Percentiles rank a stretch among this genome's conserved stretches.
Conservation (phyloP, 179 eudicot species). For the Carnegiea gigantea region DNA sequence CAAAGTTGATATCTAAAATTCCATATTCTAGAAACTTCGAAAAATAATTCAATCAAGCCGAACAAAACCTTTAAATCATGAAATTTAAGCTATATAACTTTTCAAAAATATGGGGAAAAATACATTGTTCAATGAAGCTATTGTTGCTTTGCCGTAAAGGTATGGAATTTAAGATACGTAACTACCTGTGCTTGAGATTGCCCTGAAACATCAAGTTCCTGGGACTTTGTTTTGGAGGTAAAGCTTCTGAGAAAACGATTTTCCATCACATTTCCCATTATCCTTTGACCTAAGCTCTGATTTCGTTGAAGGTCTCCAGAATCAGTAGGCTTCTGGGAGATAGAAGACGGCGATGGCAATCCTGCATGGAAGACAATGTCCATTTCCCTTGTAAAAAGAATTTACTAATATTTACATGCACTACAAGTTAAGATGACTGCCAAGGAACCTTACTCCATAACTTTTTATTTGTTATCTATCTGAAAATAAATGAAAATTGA, state of each 20-base stretch:
- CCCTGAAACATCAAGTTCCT: constrained; percentile 52
- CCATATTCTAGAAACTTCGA: neutral
- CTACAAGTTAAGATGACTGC: neutral
- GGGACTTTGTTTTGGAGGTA: constrained; percentile 72
- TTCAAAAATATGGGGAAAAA: neutral
- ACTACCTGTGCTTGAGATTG: constrained; percentile 77
- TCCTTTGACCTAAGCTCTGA: constrained; percentile 90
- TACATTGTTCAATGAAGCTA: neutral
- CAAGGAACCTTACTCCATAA: neutral
- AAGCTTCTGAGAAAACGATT: constrained; percentile 76
- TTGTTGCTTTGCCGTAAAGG: neutral
- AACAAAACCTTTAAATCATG: neutral
- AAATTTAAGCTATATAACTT: neutral
- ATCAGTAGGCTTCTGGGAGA: constrained; percentile 48
- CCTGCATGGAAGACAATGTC: constrained; percentile 43
- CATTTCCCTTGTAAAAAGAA: neutral
- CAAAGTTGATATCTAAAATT: neutral
- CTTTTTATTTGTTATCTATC: neutral
- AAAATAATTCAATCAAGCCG: neutral
- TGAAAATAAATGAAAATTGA: neutral
- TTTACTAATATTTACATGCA: neutral
- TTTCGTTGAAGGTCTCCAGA: constrained; percentile 57
- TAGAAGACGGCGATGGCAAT: constrained; percentile 59
- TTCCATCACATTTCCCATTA: constrained; percentile 58
- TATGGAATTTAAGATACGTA: neutral